These are phyloP conservation scores for Silene noctiflora DNA, from an alignment of 179 eudicot species.

Conservation along the genomic window DNA sequence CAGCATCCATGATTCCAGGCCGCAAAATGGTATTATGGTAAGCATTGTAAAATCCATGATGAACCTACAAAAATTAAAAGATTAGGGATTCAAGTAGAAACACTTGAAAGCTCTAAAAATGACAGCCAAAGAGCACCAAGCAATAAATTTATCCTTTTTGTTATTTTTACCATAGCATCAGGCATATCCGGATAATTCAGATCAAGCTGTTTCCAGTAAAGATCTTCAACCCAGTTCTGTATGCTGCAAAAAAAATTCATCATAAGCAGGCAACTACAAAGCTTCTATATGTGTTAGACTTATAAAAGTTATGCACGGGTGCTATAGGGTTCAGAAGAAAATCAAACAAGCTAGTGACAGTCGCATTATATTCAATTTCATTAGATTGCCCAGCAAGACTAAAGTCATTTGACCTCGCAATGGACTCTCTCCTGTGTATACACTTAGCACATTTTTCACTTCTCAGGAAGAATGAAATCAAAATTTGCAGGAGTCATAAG, in stretches of 20 bases:
- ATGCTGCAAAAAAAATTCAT: slow-evolving; percentile 43
- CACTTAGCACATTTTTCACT: too few relatives aligned
- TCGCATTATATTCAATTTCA: not conserved
- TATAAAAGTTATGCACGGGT: not conserved
- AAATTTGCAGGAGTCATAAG: too few relatives aligned
- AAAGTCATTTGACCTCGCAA: not conserved
- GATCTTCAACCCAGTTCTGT: slow-evolving; percentile 91
- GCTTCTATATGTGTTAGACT: not conserved
- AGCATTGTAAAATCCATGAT: slow-evolving; percentile 94
- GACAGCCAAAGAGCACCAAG: not conserved
- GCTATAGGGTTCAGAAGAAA: not conserved
- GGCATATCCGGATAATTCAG: slow-evolving; percentile 74
- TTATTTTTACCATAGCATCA: slow-evolving; percentile 65
- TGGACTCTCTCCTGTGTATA: too few relatives aligned
- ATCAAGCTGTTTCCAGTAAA: slow-evolving; percentile 96
- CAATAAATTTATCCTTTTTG: not conserved
- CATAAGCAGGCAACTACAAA: not conserved
- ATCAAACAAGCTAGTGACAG: not conserved
- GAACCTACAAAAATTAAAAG: slow-evolving; percentile 55
- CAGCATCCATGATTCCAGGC: slow-evolving; percentile 59
- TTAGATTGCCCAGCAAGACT: not conserved
- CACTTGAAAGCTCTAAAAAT: not conserved
- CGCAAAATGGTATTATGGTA: slow-evolving; percentile 82
- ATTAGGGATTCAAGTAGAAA: not conserved
- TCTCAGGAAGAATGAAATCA: too few relatives aligned